Conservation (phyloP, 1,139 yeast genomes). For the Sugiyamaella neomexicana region DNA sequence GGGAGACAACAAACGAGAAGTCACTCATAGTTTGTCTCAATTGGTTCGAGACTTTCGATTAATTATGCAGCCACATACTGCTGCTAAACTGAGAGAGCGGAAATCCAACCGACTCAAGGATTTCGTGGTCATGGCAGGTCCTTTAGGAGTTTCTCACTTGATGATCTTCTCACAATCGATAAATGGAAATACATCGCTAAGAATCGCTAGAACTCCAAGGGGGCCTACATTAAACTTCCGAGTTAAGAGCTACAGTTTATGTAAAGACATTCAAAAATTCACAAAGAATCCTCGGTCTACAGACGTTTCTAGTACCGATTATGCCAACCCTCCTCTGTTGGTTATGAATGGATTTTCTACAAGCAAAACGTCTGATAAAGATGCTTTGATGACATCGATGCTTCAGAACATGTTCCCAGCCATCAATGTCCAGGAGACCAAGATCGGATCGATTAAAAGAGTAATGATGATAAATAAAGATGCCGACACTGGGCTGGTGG, state of each 20-base stretch:
- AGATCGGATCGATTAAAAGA: constrained; percentile 71
- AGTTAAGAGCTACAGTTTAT: constrained; percentile 72
- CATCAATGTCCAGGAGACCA: constrained; percentile 78
- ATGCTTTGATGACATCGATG: constrained; percentile 80
- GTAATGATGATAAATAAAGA: constrained; percentile 82
- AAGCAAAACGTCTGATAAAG: constrained; percentile 47
- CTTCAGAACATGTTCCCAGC: constrained; percentile 97
- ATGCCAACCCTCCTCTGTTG: constrained; percentile 77
- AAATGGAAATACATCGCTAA: constrained; percentile 75
- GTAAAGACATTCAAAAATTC: constrained; percentile 74
- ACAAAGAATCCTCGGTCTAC: constrained; percentile 58
- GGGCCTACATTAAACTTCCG: constrained; percentile 93
- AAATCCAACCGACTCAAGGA: constrained; percentile 85
- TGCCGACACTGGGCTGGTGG: constrained; percentile 67
- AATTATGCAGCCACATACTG: constrained; percentile 97
- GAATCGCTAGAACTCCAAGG: constrained; percentile 84
- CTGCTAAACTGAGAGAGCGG: constrained; percentile 81
- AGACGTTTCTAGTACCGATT: constrained; percentile 45
- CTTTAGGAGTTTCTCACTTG: constrained; percentile 87
- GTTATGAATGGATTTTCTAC: constrained; percentile 86
- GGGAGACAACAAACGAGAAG: constrained; percentile 63
- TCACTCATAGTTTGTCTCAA: constrained; percentile 79
- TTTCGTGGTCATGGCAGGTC: constrained; percentile 95
- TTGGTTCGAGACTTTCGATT: constrained; percentile 83
- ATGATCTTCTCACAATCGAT: constrained; percentile 81